Base-by-base conservation (phyloP, 768 basidiomycete genomes). In the Lactarius sp. region DNA sequence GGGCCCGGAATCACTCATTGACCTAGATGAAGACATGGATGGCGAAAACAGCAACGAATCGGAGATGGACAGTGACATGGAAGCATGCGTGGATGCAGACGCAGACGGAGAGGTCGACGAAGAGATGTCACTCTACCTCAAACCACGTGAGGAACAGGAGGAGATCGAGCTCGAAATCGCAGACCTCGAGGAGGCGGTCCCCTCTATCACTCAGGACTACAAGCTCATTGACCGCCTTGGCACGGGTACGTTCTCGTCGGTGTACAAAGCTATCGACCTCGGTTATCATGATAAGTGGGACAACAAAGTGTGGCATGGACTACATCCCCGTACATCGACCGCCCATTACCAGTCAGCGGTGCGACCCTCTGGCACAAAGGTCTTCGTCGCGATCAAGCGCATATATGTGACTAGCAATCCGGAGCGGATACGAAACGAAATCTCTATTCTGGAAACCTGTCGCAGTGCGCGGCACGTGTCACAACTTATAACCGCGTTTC, bases 371-470 rank as follows among this genome's bases (percentile, higher is more conserved):
- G 79, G 74, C 12, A 75, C 75, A 36, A 85, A 85, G 66, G 84
- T 87, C 6, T 94, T 88, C 69, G 94, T 98, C 46, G 97, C 97
- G 0, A 77, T 99, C 71, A 98, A 99, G 77, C 84, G 95, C 66
- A 98, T 99, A 73, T 93, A 98, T 73, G 95, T 94, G 10, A 98
- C 97, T 0, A 95, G 93, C 73, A 92, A 87, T 68, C 97, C 97
- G 0, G 87, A 90, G 56, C 81, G 96, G 22, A 95, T 98, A 70
- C 80, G 85, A 52, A 99, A 98, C 73, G 97, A 99, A 74, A 83
- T 99, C 57, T 77, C 85, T 7, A 94, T 99, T 61, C 83, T 99
- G 79, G 87, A 93, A 71, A 86, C 88, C 60, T 85, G 85, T 74
- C 83, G 92, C 70, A 87, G 91, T 1, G 90, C 89, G 66, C 81